phyloP scores from a whole-genome alignment of 2,329 filamentous ascomycete species.

The Nemania sp. region DNA sequence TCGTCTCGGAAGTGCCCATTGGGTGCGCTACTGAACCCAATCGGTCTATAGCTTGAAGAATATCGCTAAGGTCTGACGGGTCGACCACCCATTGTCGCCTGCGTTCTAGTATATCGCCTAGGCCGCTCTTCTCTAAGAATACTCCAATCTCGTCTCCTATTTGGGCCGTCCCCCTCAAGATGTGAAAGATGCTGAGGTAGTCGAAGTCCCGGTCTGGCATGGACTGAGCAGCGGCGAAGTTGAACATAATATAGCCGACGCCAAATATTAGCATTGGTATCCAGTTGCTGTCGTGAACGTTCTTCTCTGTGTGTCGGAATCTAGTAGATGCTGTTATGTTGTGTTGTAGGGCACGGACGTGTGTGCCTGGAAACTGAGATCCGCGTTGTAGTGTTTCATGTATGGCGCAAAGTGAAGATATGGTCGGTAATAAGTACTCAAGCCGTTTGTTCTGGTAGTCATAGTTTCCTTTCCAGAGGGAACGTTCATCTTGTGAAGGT shows the following conservation, averaged over 20 bases:
- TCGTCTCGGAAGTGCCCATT: slow-evolving; percentile 24
- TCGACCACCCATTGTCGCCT: slow-evolving; percentile 4
- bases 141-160: slow-evolving; percentile 37
- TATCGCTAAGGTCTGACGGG: background rate
- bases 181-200: slow-evolving; percentile 38
- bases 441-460: slow-evolving; percentile 27
- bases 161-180: slow-evolving; percentile 39
- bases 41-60: slow-evolving; percentile 15
- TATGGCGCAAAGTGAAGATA: slow-evolving; percentile 39
- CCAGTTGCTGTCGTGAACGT: slow-evolving; percentile 76
- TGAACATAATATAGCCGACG: slow-evolving; percentile 44
- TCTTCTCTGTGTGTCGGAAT: slow-evolving; percentile 70
- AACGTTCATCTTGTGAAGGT: background rate
- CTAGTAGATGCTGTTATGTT: slow-evolving; percentile 53
- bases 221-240: slow-evolving; percentile 37
- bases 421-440: slow-evolving; percentile 39
- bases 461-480: background rate
- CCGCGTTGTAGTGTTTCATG: slow-evolving; percentile 32
- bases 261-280: slow-evolving; percentile 43
- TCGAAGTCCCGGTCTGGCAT: slow-evolving; percentile 27
- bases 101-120: slow-evolving; percentile 21
- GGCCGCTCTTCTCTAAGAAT: slow-evolving; percentile 36
- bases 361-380: slow-evolving; percentile 23
- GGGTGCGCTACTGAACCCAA: slow-evolving; percentile 15
- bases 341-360: slow-evolving; percentile 38